Percentiles rank a stretch among this genome's conserved stretches.
Evolutionary conservation across 768 basidiomycete species (phyloP).

Genomic region (Tulasnella sp.): DNA sequence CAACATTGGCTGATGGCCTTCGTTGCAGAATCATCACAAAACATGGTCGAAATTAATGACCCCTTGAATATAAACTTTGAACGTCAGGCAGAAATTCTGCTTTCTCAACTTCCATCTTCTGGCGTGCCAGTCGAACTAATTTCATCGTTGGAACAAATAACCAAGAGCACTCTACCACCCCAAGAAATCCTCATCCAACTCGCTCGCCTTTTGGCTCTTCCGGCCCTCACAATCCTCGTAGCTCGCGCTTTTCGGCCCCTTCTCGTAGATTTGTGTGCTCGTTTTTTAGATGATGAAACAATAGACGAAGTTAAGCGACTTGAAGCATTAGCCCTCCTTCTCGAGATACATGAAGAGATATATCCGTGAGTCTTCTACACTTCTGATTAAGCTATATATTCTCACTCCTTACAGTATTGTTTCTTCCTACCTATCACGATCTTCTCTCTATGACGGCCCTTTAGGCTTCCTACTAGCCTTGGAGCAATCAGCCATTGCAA

Average conservation of each 20-base stretch:
- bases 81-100: not conserved
- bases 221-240: conserved; percentile 50
- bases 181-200: conserved; percentile 40
- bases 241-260: conserved; percentile 62
- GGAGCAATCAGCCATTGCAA: conserved; percentile 27
- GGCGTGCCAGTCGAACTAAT: not conserved
- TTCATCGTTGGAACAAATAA: not conserved
- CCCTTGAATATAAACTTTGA: not conserved
- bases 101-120: not conserved
- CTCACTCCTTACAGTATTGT: conserved; percentile 37
- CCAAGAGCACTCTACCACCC: not conserved
- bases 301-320: conserved; percentile 33
- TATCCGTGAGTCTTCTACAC: conserved; percentile 25
- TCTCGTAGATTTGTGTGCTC: conserved; percentile 61
- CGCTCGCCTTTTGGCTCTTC: conserved; percentile 45
- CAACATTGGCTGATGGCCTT: no score
- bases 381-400: conserved; percentile 3
- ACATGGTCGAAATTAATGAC: not conserved
- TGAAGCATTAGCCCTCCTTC: conserved; percentile 21
- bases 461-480: conserved; percentile 31
- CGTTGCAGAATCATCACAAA: no score
- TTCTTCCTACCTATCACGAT: conserved; percentile 35
- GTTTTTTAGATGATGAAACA: conserved; percentile 51
- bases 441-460: conserved; percentile 39
- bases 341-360: conserved; percentile 23